These are phyloP conservation scores for Nannochloropsis salina DNA, from an alignment of 108 stramenopile genomes.

Conservation along the genomic window DNA sequence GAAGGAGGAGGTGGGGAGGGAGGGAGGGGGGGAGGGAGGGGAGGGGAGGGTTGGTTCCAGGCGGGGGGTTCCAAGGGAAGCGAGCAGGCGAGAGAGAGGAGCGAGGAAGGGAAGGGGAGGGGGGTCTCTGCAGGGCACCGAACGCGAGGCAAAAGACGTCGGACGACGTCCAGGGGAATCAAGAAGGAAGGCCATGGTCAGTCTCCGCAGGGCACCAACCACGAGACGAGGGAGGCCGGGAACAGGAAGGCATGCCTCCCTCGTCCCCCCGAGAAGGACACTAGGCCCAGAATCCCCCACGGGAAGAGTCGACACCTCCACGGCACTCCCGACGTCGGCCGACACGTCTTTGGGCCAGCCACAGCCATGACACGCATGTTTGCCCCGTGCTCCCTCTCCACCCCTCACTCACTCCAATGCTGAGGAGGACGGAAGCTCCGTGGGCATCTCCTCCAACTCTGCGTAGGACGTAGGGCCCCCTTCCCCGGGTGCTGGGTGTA, in stretches of 20 bases:
- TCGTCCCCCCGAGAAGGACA: too few species aligned
- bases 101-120: background rate
- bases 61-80: background rate
- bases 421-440: background rate
- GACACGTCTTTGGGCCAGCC: too few species aligned
- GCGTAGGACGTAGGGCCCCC: background rate
- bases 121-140: background rate
- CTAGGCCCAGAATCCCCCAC: too few species aligned
- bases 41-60: background rate
- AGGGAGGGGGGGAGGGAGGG: background rate
- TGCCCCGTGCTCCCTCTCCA: background rate
- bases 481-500: background rate
- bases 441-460: slow-evolving; percentile 1
- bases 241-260: too few species aligned
- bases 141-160: too few species aligned
- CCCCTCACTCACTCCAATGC: background rate
- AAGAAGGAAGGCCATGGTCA: too few species aligned
- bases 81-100: background rate
- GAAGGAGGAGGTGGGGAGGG: background rate
- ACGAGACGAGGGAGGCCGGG: too few species aligned
- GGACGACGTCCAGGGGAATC: too few species aligned
- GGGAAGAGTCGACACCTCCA: too few species aligned
- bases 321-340: too few species aligned
- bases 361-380: background rate
- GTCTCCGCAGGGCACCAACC: too few species aligned